Conservation (phyloP, 768 basidiomycete species). For the Lepiota venenata region DNA sequence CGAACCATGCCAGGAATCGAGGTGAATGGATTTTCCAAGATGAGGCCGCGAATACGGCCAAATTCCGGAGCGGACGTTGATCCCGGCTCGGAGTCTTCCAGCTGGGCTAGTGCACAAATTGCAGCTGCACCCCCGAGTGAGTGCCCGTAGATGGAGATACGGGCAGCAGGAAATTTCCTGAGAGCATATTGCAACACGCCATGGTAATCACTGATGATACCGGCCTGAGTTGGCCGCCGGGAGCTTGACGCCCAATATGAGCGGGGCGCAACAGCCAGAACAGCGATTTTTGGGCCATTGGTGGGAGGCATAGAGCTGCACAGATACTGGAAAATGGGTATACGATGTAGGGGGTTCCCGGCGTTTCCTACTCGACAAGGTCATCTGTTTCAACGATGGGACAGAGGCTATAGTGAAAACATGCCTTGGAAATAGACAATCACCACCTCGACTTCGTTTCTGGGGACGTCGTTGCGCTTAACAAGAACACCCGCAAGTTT, state of each 20-base stretch:
- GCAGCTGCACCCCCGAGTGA: conserved; percentile 45
- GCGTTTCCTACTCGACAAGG: conserved; percentile 44
- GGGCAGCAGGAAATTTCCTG: conserved; percentile 26
- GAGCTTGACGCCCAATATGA: conserved; percentile 47
- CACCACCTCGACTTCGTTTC: conserved; percentile 10
- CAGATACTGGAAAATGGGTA: conserved; percentile 37
- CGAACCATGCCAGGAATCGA: conserved; percentile 44
- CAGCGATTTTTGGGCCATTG: conserved; percentile 12
- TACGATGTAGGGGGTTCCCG: conserved; percentile 42
- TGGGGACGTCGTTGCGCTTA: background rate
- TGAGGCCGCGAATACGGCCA: conserved; percentile 28
- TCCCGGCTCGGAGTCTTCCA: background rate
- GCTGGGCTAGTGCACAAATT: conserved; percentile 32
- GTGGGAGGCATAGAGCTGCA: conserved; percentile 17
- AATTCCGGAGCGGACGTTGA: background rate
- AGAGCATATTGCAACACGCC: conserved; percentile 28
- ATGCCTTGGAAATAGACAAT: conserved; percentile 24
- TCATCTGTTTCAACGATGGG: background rate
- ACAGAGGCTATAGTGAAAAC: background rate
- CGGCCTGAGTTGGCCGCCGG: conserved; percentile 33
- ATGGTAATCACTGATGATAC: conserved; percentile 38
- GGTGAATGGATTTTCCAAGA: conserved; percentile 50
- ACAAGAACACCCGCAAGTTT: conserved; percentile 17
- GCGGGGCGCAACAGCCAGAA: conserved; percentile 43
- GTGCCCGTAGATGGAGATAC: conserved; percentile 42